Conservation (phyloP, 1,284 basidiomycete genomes). For the Ustilago loliicola region DNA sequence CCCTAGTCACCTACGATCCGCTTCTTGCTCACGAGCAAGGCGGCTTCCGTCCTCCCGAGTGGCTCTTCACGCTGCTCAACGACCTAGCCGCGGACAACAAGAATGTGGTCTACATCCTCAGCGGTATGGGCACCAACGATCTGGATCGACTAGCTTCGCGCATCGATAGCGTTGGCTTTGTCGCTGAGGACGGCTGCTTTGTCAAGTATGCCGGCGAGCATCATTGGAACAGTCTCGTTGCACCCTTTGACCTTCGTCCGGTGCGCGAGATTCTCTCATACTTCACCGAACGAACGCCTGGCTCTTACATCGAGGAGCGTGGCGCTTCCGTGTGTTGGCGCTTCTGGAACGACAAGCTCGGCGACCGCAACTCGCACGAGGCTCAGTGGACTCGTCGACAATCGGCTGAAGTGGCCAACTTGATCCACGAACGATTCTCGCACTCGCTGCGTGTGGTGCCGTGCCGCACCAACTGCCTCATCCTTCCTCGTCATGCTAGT, state of each 20-base stretch:
- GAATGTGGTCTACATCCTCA: constrained; percentile 86
- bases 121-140: constrained; percentile 78
- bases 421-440: constrained; percentile 76
- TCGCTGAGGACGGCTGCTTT: constrained; percentile 89
- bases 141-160: constrained; percentile 75
- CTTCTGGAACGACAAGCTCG: constrained; percentile 77
- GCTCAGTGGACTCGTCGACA: constrained; percentile 84
- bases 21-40: constrained; percentile 67
- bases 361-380: constrained; percentile 74
- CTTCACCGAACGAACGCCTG: constrained; percentile 89
- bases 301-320: constrained; percentile 86
- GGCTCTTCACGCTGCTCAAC: constrained; percentile 76
- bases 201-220: constrained; percentile 75
- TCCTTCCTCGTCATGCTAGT: constrained; percentile 85
- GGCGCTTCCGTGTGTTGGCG: constrained; percentile 86
- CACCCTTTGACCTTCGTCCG: constrained; percentile 80
- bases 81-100: constrained; percentile 77
- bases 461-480: constrained; percentile 74
- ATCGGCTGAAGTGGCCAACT: constrained; percentile 89
- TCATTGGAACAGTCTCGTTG: constrained; percentile 83
- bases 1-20: constrained; percentile 75
- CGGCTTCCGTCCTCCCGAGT: constrained; percentile 74
- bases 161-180: constrained; percentile 81
- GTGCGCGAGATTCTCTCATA: constrained; percentile 80
- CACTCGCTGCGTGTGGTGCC: constrained; percentile 67